Percentiles rank a stretch among this genome's conserved stretches.
Evolutionary conservation across 805 yeast genomes (phyloP).

Genomic region (Cyberlindnera bimundalis): DNA sequence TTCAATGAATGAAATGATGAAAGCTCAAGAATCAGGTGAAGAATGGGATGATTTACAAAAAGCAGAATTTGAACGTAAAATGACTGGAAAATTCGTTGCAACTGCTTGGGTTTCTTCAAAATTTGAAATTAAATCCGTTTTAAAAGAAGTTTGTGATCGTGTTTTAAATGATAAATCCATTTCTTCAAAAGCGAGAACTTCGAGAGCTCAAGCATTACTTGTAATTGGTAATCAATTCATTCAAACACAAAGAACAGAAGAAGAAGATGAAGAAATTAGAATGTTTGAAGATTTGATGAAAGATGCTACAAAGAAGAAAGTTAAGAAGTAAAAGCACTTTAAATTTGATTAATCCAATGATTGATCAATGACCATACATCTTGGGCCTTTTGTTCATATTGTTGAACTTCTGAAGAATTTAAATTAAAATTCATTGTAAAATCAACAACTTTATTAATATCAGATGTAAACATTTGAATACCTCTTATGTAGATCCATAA

Average conservation of each 20-base stretch:
- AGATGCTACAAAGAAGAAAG: slow-evolving; percentile 50
- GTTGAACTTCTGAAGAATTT: not conserved
- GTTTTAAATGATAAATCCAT: slow-evolving; percentile 68
- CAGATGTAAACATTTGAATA: slow-evolving; percentile 2
- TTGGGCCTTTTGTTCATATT: slow-evolving; percentile 1
- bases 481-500: slow-evolving; percentile 35
- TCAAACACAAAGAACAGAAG: slow-evolving; percentile 66
- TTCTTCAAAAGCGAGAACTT: slow-evolving; percentile 56
- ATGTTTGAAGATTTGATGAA: slow-evolving; percentile 91
- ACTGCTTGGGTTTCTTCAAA: slow-evolving; percentile 96
- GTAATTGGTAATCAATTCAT: slow-evolving; percentile 69
- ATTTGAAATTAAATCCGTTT: slow-evolving; percentile 76
- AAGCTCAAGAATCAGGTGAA: slow-evolving; percentile 58
- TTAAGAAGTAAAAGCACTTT: slow-evolving; percentile 5
- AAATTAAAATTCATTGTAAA: not conserved
- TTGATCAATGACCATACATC: not conserved
- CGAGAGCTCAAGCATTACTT: slow-evolving; percentile 76
- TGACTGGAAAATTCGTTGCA: slow-evolving; percentile 86
- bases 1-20: slow-evolving; percentile 69
- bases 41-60: slow-evolving; percentile 54
- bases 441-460: not conserved
- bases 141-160: slow-evolving; percentile 77
- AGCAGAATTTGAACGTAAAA: slow-evolving; percentile 74
- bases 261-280: slow-evolving; percentile 89
- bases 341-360: slow-evolving; percentile 2